A percentile compares a stretch with the other conserved stretches of the same genome.
phyloP scores from a whole-genome alignment of 2,329 filamentous ascomycete species.

The Colletotrichum aenigma region DNA sequence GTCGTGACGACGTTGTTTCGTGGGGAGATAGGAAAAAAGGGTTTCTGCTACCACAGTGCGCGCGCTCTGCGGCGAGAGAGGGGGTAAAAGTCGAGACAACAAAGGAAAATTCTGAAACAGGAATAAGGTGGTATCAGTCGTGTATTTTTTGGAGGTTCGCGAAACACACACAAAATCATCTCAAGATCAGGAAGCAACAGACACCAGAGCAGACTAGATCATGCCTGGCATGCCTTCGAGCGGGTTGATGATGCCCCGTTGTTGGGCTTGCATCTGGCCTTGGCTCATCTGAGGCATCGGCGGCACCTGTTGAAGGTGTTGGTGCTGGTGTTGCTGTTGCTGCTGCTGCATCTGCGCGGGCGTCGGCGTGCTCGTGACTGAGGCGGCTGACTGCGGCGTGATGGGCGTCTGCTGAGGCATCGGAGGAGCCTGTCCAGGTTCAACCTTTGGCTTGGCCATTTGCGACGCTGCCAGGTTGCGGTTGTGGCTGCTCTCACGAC shows the following conservation, averaged over 20 bases:
- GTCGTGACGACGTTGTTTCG: conserved; percentile 14
- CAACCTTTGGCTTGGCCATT: conserved; percentile 52
- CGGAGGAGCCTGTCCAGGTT: conserved; percentile 38
- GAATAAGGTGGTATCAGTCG: conserved; percentile 15
- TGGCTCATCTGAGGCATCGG: conserved; percentile 23
- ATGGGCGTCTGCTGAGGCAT: conserved; percentile 26
- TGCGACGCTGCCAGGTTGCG: conserved; percentile 44
- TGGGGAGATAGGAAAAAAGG: neutral
- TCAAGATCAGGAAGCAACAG: neutral
- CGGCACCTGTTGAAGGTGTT: conserved; percentile 25
- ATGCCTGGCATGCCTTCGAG: conserved; percentile 21
- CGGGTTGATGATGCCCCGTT: conserved; percentile 9
- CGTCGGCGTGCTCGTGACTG: conserved; percentile 44
- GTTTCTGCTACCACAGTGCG: conserved; percentile 1
- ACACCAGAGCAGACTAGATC: neutral
- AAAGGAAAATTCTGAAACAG: conserved; percentile 12
- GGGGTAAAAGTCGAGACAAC: neutral
- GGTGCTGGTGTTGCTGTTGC: conserved; percentile 26
- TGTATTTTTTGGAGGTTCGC: neutral
- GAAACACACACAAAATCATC: neutral
- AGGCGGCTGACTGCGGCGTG: conserved; percentile 46
- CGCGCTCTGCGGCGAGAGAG: conserved; percentile 12
- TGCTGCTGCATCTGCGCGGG: conserved; percentile 29
- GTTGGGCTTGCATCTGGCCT: conserved; percentile 1
- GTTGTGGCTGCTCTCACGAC: conserved; percentile 64